A percentile compares a stretch with the other conserved stretches of the same genome.
Evolutionary conservation across 2,329 filamentous ascomycete species (phyloP).

Genomic region (Myotisia sp.): DNA sequence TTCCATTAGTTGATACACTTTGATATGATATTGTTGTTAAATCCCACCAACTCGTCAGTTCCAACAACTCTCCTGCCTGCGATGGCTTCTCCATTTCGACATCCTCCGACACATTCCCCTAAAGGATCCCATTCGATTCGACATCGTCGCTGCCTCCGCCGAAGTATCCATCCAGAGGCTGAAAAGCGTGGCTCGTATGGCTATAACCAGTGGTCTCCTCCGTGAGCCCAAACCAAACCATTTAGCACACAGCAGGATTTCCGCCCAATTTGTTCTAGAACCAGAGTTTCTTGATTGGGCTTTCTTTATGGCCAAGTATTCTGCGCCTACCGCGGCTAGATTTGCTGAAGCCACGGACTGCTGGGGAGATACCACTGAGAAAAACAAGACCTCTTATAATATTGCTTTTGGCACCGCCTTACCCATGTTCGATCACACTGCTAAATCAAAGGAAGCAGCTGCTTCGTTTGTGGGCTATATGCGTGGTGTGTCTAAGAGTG

Average conservation of each 20-base stretch:
- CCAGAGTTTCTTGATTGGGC: slow-evolving; percentile 35
- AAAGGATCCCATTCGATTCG: slow-evolving; percentile 15
- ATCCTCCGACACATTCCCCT: slow-evolving; percentile 19
- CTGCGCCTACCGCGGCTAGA: slow-evolving; percentile 11
- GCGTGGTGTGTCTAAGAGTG: slow-evolving; percentile 40
- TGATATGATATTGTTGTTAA: too few relatives aligned
- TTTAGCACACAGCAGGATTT: slow-evolving; percentile 44
- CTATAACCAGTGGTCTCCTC: slow-evolving; percentile 46
- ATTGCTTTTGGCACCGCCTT: slow-evolving; percentile 18
- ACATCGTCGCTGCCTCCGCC: slow-evolving; percentile 16
- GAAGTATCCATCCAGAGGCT: slow-evolving; percentile 16
- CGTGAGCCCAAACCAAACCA: slow-evolving; percentile 36
- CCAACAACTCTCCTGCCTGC: slow-evolving; percentile 17
- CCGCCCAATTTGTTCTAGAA: slow-evolving; percentile 30
- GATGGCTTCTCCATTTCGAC: slow-evolving; percentile 20
- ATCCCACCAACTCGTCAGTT: too few relatives aligned
- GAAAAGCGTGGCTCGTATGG: slow-evolving; percentile 36
- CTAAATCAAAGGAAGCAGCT: slow-evolving; percentile 22
- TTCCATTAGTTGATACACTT: too few relatives aligned
- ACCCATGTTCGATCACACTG: slow-evolving; percentile 23
- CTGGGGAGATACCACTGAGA: slow-evolving; percentile 13
- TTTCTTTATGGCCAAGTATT: slow-evolving; percentile 32
- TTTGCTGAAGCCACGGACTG: slow-evolving; percentile 17
- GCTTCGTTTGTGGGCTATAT: slow-evolving; percentile 43
- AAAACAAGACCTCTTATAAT: slow-evolving; percentile 17